A percentile compares a stretch with the other conserved stretches of the same genome.
Conservation (phyloP, 768 basidiomycete genomes). For the Lanmaoa rubissima region DNA sequence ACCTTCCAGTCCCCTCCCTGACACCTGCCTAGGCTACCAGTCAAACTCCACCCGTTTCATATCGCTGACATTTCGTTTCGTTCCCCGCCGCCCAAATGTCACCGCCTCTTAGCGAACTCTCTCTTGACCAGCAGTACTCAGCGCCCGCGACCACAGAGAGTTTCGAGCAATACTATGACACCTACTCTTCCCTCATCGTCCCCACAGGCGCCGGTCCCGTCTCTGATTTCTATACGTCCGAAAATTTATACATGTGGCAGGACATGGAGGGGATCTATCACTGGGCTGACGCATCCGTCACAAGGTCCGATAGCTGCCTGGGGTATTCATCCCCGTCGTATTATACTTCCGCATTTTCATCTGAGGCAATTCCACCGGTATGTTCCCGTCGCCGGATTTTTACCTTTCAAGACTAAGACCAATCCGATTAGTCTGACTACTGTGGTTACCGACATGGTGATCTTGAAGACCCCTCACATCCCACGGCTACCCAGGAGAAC, state of each 20-base stretch:
- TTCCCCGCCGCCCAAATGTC: slow-evolving; percentile 20
- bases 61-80: slow-evolving; percentile 22
- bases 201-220: slow-evolving; percentile 10
- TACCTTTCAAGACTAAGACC: slow-evolving; percentile 5
- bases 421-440: slow-evolving; percentile 14
- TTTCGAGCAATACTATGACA: slow-evolving; percentile 26
- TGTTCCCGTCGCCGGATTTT: slow-evolving; percentile 4
- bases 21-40: background rate
- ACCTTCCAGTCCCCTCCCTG: slow-evolving; percentile 5
- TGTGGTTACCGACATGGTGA: slow-evolving; percentile 17
- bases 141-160: slow-evolving; percentile 5
- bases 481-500: slow-evolving; percentile 14
- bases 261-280: slow-evolving; percentile 28
- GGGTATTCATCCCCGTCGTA: slow-evolving; percentile 17
- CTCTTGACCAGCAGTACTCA: slow-evolving; percentile 20
- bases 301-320: slow-evolving; percentile 26
- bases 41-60: slow-evolving; percentile 21
- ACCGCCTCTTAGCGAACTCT: slow-evolving; percentile 20
- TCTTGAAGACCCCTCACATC: slow-evolving; percentile 12
- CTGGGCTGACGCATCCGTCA: slow-evolving; percentile 26
- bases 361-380: slow-evolving; percentile 19
- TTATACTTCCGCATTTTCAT: slow-evolving; percentile 12
- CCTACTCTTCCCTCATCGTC: slow-evolving; percentile 15
- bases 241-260: slow-evolving; percentile 30
- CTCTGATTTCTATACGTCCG: slow-evolving; percentile 27